Evolutionary conservation across 257 asterid species (phyloP).

Genomic region (Henckelia pumila): DNA sequence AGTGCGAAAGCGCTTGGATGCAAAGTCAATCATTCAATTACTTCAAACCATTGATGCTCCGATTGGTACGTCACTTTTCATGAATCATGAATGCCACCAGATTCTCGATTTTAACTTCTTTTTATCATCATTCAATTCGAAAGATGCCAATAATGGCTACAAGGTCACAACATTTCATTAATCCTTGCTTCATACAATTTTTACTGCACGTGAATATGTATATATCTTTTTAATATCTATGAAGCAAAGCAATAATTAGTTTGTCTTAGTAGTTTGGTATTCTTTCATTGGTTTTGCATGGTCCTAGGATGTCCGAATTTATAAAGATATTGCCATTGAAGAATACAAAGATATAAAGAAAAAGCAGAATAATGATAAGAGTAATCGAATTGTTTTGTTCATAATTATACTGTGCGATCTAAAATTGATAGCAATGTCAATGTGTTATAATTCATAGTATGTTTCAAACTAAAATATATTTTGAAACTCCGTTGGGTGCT

Average conservation of each 20-base stretch:
- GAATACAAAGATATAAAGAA: background rate
- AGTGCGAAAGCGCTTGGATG: slow-evolving; percentile 65
- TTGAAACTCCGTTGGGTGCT: slow-evolving; percentile 18
- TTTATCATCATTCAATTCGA: background rate
- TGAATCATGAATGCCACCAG: background rate
- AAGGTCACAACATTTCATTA: background rate
- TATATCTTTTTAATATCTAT: too few relatives aligned
- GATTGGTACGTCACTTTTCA: background rate
- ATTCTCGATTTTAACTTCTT: background rate
- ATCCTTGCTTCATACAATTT: background rate
- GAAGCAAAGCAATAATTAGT: too few relatives aligned
- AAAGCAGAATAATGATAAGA: background rate
- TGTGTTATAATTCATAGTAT: background rate
- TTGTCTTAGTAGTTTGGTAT: too few relatives aligned
- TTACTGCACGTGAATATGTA: too few relatives aligned
- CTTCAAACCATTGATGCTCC: slow-evolving; percentile 52
- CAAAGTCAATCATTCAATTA: slow-evolving; percentile 68
- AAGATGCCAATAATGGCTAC: background rate
- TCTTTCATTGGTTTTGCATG: too few relatives aligned
- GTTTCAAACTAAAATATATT: slow-evolving; percentile 21
- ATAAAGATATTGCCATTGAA: background rate
- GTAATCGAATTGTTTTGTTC: background rate
- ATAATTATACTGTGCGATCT: too few relatives aligned
- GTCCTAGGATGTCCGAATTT: too few relatives aligned
- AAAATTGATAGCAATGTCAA: slow-evolving; percentile 3